These are phyloP conservation scores for Naganishia friedmannii DNA, from an alignment of 768 basidiomycete species.

Conservation along the genomic window DNA sequence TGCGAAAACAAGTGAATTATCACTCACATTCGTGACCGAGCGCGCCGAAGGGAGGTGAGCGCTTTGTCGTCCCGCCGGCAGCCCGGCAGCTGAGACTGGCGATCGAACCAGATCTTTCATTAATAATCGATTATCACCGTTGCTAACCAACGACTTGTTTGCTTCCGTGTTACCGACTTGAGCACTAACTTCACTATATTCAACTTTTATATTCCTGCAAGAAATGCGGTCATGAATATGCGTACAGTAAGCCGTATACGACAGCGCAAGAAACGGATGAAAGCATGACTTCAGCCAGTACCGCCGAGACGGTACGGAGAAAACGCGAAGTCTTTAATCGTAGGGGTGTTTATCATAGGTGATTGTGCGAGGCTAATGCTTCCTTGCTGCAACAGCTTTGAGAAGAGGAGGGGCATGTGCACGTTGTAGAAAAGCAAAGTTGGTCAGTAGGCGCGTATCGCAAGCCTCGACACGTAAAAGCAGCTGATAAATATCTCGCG, in stretches of 20 bases:
- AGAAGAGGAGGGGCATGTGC: conserved; percentile 18
- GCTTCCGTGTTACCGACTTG: neutral
- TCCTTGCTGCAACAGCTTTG: neutral
- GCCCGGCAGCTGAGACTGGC: neutral
- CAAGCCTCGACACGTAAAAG: neutral
- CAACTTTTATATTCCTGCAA: no score
- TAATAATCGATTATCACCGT: neutral
- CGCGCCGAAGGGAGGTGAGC: neutral
- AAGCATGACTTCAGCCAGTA: neutral
- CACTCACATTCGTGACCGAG: no score
- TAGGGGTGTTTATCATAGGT: neutral
- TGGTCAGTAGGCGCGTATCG: neutral
- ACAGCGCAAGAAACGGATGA: neutral
- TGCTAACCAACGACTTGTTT: conserved; percentile 3
- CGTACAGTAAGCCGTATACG: neutral
- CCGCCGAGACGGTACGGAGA: neutral
- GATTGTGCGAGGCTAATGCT: neutral
- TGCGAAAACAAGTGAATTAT: neutral
- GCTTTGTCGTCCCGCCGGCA: conserved; percentile 3
- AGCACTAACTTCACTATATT: neutral
- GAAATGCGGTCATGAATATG: no score
- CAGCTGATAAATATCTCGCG: neutral
- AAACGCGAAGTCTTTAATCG: conserved; percentile 22
- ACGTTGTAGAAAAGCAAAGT: conserved; percentile 13
- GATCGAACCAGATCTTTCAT: no score